Conservation (phyloP, 805 yeast species). For the Kodamaea lidongshanica region DNA sequence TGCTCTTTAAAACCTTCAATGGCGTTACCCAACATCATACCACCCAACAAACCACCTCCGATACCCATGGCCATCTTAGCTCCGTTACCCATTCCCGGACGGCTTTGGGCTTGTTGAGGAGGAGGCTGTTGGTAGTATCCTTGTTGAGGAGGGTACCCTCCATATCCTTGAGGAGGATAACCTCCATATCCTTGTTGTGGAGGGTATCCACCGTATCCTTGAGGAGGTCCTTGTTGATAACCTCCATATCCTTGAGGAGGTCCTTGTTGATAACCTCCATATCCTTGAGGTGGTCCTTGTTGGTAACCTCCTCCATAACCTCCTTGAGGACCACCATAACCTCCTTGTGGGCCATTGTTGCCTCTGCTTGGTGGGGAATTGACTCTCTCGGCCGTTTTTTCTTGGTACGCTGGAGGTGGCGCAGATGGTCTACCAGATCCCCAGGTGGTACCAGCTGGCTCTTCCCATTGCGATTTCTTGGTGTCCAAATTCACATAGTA, state of each 20-base stretch:
- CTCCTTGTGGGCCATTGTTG: slow-evolving; percentile 13
- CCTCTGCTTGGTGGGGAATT: slow-evolving; percentile 6
- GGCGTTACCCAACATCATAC: slow-evolving; percentile 45
- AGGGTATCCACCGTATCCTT: slow-evolving; percentile 20
- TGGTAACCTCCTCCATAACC: slow-evolving; percentile 18
- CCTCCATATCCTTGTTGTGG: slow-evolving; percentile 21
- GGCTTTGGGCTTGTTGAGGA: slow-evolving; percentile 25
- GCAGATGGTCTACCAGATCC: slow-evolving; percentile 15
- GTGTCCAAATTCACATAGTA: slow-evolving; percentile 73
- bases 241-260: slow-evolving; percentile 20
- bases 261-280: slow-evolving; percentile 14
- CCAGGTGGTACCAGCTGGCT: slow-evolving; percentile 57
- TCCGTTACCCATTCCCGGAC: slow-evolving; percentile 21
- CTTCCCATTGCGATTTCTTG: slow-evolving; percentile 86
- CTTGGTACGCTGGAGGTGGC: slow-evolving; percentile 38
- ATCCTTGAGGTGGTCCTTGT: slow-evolving; percentile 16
- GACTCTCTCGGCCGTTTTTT: slow-evolving; percentile 5
- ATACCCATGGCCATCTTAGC: slow-evolving; percentile 47
- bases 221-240: slow-evolving; percentile 18
- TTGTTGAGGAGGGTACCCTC: slow-evolving; percentile 18
- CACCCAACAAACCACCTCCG: slow-evolving; percentile 57
- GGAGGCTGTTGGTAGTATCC: slow-evolving; percentile 25
- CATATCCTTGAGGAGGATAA: slow-evolving; percentile 13
- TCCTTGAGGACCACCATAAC: slow-evolving; percentile 13
- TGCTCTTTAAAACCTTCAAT: slow-evolving; percentile 26